Percentiles rank a stretch among this genome's conserved stretches.
phyloP scores from a whole-genome alignment of 768 basidiomycete species.

The Rhizopogon vesiculosus region DNA sequence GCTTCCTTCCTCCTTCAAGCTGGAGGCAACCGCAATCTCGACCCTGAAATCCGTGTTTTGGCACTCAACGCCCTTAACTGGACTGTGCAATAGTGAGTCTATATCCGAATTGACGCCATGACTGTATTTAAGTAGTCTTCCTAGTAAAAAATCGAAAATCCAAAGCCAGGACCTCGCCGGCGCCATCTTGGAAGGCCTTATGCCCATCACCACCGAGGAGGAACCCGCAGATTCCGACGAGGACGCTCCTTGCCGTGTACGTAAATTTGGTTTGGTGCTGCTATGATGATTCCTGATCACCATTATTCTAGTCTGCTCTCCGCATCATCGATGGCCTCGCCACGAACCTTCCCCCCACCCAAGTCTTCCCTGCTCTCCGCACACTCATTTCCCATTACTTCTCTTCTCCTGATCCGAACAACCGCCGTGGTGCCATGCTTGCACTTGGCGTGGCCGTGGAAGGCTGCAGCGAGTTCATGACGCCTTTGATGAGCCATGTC shows the following conservation, averaged over 20 bases:
- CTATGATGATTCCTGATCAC: constrained; percentile 5
- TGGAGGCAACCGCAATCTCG: constrained; percentile 73
- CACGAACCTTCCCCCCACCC: constrained; percentile 86
- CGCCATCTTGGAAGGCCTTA: constrained; percentile 83
- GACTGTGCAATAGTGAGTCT: constrained; percentile 89
- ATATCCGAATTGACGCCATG: background rate
- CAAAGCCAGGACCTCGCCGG: constrained; percentile 81
- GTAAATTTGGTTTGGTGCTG: constrained; percentile 18
- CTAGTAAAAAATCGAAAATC: constrained; percentile 93
- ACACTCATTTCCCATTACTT: constrained; percentile 82
- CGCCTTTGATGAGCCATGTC: constrained; percentile 82
- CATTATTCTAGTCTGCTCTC: constrained; percentile 67
- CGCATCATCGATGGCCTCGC: constrained; percentile 92
- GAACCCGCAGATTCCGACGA: constrained; percentile 94
- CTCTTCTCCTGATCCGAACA: constrained; percentile 67
- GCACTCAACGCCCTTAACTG: constrained; percentile 92
- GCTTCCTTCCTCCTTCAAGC: constrained; percentile 84
- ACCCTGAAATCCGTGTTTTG: constrained; percentile 79
- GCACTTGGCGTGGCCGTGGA: constrained; percentile 95
- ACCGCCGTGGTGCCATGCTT: constrained; percentile 90
- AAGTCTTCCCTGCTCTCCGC: constrained; percentile 93
- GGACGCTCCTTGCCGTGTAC: constrained; percentile 85
- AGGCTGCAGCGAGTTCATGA: constrained; percentile 97
- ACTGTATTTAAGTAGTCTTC: constrained; percentile 7
- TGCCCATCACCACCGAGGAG: constrained; percentile 91